Evolutionary conservation across 208 protist species (phyloP).

Genomic region (Trypanosoma grayi): DNA sequence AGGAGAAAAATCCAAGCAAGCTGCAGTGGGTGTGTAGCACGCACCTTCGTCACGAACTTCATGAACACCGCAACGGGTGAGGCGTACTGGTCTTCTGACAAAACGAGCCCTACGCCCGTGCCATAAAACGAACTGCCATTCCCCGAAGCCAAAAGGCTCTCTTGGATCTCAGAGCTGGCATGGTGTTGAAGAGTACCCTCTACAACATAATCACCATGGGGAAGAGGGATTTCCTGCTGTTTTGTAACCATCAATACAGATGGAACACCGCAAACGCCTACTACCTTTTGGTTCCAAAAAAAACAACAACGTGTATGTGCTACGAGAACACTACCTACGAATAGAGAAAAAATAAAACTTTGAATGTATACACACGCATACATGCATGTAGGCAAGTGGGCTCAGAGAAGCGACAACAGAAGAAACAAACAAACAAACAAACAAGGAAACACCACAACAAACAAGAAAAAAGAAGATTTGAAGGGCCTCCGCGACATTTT

Average conservation of each 20-base stretch:
- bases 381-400: too few species aligned
- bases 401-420: slow-evolving; percentile 2
- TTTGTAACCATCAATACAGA: background rate
- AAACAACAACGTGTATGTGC: background rate
- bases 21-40: slow-evolving; percentile 30
- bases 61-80: background rate
- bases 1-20: slow-evolving; percentile 46
- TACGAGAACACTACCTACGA: background rate
- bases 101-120: background rate
- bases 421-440: slow-evolving; percentile 7
- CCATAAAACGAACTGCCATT: background rate
- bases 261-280: too few species aligned
- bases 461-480: slow-evolving; percentile 18
- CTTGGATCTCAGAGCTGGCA: too few species aligned
- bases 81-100: background rate
- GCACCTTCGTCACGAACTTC: slow-evolving; percentile 25
- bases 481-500: too few species aligned
- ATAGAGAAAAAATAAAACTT: slow-evolving; percentile 5
- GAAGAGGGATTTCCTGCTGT: background rate
- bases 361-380: too few species aligned
- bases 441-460: slow-evolving; percentile 6
- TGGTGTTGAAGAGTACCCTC: too few species aligned
- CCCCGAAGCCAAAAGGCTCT: background rate
- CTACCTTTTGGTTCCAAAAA: too few species aligned
- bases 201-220: background rate